Evolutionary conservation across 1,284 basidiomycete genomes (phyloP).

Genomic region (Cerioporus squamosus): DNA sequence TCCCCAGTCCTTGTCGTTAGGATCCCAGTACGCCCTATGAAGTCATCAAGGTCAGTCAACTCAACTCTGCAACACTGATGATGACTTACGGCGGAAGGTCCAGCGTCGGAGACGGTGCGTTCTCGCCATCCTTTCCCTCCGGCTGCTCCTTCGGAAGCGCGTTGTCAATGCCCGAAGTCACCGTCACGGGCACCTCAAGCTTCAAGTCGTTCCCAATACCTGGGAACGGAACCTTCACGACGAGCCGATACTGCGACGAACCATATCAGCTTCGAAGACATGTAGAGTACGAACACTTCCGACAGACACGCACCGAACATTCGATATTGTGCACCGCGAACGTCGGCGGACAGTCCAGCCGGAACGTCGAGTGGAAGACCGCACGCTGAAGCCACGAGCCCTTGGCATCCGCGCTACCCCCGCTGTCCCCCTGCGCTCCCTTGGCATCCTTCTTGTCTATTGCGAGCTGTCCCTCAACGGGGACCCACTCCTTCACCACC

Average conservation of each 20-base stretch:
- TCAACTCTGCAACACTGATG: neutral
- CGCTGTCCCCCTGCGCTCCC: neutral
- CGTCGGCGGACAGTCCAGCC: conserved; percentile 15
- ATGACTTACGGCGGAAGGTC: conserved; percentile 8
- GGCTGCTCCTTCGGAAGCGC: conserved; percentile 1
- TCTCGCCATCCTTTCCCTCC: too few relatives aligned
- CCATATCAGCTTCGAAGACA: neutral
- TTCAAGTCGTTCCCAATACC: conserved; percentile 17
- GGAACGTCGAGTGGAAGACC: conserved; percentile 15
- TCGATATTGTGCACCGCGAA: conserved; percentile 11
- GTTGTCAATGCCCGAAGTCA: conserved; percentile 16
- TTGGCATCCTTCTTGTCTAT: neutral
- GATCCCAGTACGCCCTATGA: conserved; percentile 6
- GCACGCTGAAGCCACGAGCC: conserved; percentile 7
- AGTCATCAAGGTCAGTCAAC: neutral
- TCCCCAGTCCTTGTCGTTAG: neutral
- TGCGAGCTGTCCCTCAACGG: neutral
- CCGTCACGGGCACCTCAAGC: conserved; percentile 8
- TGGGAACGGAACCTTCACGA: conserved; percentile 20
- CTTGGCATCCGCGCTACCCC: neutral
- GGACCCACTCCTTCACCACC: conserved; percentile 1
- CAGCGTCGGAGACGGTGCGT: neutral
- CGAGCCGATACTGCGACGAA: conserved; percentile 5
- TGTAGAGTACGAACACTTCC: neutral
- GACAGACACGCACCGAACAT: conserved; percentile 2